Evolutionary conservation across 1,139 yeast species (phyloP).

Genomic region (Geotrichum fermentans): DNA sequence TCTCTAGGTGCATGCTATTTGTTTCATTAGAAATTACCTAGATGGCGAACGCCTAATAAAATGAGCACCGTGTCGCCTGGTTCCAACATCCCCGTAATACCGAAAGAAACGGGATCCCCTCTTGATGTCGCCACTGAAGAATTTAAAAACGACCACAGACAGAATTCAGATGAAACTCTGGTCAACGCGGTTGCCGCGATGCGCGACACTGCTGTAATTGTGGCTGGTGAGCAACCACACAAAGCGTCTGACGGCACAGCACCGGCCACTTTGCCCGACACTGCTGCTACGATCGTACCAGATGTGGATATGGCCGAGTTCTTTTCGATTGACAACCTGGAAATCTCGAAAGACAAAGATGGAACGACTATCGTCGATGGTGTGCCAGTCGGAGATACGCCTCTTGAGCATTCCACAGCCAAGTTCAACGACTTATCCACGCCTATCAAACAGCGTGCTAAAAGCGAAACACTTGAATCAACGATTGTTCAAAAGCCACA

Average conservation of each 20-base stretch:
- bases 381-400: background rate
- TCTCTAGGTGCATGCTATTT: no score
- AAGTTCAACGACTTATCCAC: background rate
- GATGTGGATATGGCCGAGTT: constrained; percentile 8
- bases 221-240: constrained; percentile 10
- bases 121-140: background rate
- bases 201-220: background rate
- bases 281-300: background rate
- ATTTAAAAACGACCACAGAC: background rate
- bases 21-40: no score
- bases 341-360: constrained; percentile 6
- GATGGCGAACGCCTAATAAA: constrained; percentile 5
- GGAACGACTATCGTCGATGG: constrained; percentile 8
- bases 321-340: constrained; percentile 8
- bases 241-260: background rate
- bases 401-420: background rate
- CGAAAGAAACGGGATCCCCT: background rate
- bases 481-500: constrained; percentile 6
- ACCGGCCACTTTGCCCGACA: background rate
- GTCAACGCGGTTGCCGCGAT: background rate
- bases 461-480: constrained; percentile 13
- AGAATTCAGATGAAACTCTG: background rate
- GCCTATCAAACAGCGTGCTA: constrained; percentile 7
- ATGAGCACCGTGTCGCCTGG: constrained; percentile 11
- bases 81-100: background rate